These are phyloP conservation scores for Plasmodium fragile DNA, from an alignment of 169 alveolate genomes.

Conservation along the genomic window DNA sequence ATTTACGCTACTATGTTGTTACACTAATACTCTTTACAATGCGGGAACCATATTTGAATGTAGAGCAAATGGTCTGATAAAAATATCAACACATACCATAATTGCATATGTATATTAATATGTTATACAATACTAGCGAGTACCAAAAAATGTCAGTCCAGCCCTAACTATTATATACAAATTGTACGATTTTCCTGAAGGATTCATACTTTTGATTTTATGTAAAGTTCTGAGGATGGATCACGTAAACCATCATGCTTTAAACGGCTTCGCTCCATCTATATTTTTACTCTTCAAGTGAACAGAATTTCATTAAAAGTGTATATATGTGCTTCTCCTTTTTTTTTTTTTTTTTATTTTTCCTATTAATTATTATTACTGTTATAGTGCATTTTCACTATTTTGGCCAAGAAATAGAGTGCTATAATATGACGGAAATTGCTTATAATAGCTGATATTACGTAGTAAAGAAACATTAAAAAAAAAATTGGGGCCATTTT, in stretches of 20 bases:
- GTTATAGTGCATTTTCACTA: constrained; percentile 14
- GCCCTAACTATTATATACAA: not conserved
- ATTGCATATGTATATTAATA: not conserved
- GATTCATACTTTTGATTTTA: not conserved
- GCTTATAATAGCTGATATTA: constrained; percentile 16
- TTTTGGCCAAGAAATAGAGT: constrained; percentile 19
- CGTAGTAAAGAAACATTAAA: constrained; percentile 29
- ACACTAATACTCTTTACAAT: not conserved
- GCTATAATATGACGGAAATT: constrained; percentile 43
- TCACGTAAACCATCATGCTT: not conserved
- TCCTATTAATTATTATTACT: not conserved
- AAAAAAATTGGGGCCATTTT: constrained; percentile 11
- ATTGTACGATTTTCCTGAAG: not conserved
- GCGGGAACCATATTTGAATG: not conserved
- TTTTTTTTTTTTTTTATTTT: not conserved
- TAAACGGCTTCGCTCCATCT: not conserved
- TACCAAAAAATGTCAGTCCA: not conserved
- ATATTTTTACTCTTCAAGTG: not conserved
- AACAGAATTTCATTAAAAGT: not conserved
- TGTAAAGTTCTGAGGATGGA: not conserved
- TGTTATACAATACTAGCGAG: not conserved
- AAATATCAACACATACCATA: not conserved
- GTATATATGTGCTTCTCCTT: not conserved
- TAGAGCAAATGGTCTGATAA: not conserved
- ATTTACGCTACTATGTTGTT: too few relatives aligned